Percentiles rank a stretch among this genome's conserved stretches.
Evolutionary conservation across 495 filamentous ascomycete genomes (phyloP).

Genomic region (Neurospora sp.): DNA sequence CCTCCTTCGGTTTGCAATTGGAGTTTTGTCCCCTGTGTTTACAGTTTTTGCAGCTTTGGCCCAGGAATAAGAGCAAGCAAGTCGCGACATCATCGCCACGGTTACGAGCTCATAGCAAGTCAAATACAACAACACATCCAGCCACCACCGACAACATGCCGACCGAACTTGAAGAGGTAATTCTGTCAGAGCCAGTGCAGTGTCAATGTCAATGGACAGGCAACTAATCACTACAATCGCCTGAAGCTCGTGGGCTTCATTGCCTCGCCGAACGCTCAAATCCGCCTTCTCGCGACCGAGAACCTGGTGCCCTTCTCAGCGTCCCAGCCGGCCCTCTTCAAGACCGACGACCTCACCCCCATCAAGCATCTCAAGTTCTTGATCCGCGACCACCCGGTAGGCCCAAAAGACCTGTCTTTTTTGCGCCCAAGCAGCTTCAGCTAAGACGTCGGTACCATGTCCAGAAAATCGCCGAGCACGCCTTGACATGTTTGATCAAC

Average conservation of each 20-base stretch:
- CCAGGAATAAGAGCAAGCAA: neutral
- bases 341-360: constrained; percentile 64
- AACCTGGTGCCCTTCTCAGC: constrained; percentile 77
- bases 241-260: constrained; percentile 81
- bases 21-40: neutral
- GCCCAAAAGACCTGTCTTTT: neutral
- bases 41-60: neutral
- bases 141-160: constrained; percentile 44
- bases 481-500: constrained; percentile 88
- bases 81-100: neutral
- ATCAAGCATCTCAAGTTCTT: constrained; percentile 85
- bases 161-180: constrained; percentile 73
- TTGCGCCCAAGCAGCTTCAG: neutral
- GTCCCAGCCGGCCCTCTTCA: constrained; percentile 72
- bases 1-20: neutral
- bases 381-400: constrained; percentile 66
- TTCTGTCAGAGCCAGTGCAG: neutral
- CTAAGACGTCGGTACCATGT: neutral
- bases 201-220: neutral
- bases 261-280: constrained; percentile 76
- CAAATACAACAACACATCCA: neutral
- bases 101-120: neutral
- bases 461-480: constrained; percentile 83
- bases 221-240: neutral
- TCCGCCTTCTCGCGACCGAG: constrained; percentile 66